These are phyloP conservation scores for Thecaphora thlaspeos DNA, from an alignment of 1,284 basidiomycete genomes.

Conservation along the genomic window DNA sequence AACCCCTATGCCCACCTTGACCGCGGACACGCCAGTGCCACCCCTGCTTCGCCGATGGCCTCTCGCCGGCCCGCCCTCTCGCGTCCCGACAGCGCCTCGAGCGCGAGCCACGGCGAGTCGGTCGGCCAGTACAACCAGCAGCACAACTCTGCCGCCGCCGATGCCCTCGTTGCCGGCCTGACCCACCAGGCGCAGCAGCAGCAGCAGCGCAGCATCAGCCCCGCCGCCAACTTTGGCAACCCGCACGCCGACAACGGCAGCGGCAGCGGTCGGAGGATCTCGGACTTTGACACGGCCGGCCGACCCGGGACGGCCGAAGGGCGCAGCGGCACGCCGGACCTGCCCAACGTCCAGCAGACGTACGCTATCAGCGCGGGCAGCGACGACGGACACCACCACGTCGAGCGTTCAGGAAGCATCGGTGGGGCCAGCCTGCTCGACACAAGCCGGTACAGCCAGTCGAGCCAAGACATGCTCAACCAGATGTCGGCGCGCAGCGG, in stretches of 20 bases:
- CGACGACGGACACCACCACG: constrained; percentile 1
- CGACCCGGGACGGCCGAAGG: constrained; percentile 35
- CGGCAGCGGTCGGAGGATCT: too few relatives aligned
- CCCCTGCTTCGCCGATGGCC: too few relatives aligned
- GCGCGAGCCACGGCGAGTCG: not conserved
- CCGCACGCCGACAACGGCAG: not conserved
- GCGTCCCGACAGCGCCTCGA: not conserved
- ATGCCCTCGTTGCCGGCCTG: constrained; percentile 22
- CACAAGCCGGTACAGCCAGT: constrained; percentile 4
- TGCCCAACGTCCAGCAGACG: constrained; percentile 48
- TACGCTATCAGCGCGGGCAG: constrained; percentile 11
- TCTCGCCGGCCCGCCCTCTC: constrained; percentile 1
- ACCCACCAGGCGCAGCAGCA: constrained; percentile 22
- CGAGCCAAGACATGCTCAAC: constrained; percentile 8
- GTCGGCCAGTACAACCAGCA: not conserved
- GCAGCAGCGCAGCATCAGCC: constrained; percentile 8
- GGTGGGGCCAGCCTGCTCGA: not conserved
- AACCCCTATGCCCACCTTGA: constrained; percentile 53
- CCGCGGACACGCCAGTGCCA: constrained; percentile 20
- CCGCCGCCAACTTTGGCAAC: not conserved
- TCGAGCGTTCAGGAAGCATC: not conserved
- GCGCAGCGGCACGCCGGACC: constrained; percentile 41
- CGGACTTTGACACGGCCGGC: constrained; percentile 22
- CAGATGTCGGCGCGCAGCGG: not conserved
- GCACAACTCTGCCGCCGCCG: constrained; percentile 8